Conservation (phyloP, 352 stramenopile species). For the Halophytophthora batemanensis region DNA sequence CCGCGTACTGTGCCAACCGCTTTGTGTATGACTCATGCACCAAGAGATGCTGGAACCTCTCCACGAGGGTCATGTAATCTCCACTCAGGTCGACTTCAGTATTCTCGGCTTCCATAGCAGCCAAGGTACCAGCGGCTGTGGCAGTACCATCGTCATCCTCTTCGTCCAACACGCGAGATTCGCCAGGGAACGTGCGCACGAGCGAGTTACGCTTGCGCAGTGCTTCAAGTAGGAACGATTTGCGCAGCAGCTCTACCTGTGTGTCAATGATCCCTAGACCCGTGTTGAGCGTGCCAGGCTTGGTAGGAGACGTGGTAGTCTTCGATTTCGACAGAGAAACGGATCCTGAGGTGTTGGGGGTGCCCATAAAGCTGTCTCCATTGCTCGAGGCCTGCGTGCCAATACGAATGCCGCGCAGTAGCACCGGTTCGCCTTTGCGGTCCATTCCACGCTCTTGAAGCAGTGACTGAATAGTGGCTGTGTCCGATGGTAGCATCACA, state of each 20-base stretch:
- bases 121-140: constrained; percentile 11
- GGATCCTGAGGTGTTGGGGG: not conserved
- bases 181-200: constrained; percentile 53
- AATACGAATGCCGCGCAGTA: constrained; percentile 57
- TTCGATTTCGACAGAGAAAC: not conserved
- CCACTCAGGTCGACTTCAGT: constrained; percentile 63
- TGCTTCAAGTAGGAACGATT: constrained; percentile 59
- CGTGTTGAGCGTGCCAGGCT: constrained; percentile 27
- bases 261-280: constrained; percentile 61
- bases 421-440: constrained; percentile 54
- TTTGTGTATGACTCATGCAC: constrained; percentile 70
- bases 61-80: constrained; percentile 64
- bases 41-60: constrained; percentile 61
- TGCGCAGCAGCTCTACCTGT: constrained; percentile 61
- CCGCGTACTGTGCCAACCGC: constrained; percentile 55
- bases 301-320: not conserved
- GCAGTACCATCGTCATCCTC: constrained; percentile 30
- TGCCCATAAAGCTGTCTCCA: constrained; percentile 3
- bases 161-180: constrained; percentile 39
- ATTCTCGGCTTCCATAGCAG: constrained; percentile 23
- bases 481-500: constrained; percentile 41
- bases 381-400: constrained; percentile 34
- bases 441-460: constrained; percentile 58
- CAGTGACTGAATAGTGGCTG: constrained; percentile 34
- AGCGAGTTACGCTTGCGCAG: constrained; percentile 73